These are phyloP conservation scores for Pelargonium fulgidum DNA, from an alignment of 441 rosid species.

Conservation along the genomic window DNA sequence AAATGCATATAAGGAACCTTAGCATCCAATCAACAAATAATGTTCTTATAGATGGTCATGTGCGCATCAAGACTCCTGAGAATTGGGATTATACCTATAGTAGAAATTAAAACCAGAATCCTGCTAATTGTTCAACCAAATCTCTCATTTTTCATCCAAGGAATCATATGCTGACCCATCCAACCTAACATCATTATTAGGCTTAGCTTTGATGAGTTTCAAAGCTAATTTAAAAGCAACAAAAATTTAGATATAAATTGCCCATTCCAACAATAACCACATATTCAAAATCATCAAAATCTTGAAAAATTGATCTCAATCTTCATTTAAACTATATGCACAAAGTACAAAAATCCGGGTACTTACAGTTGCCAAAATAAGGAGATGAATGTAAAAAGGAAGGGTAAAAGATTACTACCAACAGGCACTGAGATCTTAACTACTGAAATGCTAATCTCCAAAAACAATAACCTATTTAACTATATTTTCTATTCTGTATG, in stretches of 20 bases:
- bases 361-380: constrained; percentile 16
- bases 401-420: background rate
- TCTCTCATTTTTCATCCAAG: too few species aligned
- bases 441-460: constrained; percentile 5
- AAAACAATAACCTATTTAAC: constrained; percentile 16
- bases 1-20: too few species aligned
- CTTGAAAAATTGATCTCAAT: background rate
- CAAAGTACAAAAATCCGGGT: constrained; percentile 10
- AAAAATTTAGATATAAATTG: too few species aligned
- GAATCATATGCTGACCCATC: too few species aligned
- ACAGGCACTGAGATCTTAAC: background rate
- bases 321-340: constrained; percentile 7
- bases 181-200: too few species aligned
- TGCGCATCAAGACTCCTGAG: too few species aligned
- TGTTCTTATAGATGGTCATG: too few species aligned
- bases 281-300: background rate
- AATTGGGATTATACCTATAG: too few species aligned
- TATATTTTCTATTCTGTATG: constrained; percentile 22
- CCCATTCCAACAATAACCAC: background rate
- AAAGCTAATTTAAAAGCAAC: too few species aligned
- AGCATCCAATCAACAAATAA: too few species aligned
- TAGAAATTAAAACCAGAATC: too few species aligned
- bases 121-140: too few species aligned
- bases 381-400: background rate
- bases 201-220: background rate